Conservation (phyloP, 2,329 filamentous ascomycete genomes). For the Sphaerulina vaccinii region DNA sequence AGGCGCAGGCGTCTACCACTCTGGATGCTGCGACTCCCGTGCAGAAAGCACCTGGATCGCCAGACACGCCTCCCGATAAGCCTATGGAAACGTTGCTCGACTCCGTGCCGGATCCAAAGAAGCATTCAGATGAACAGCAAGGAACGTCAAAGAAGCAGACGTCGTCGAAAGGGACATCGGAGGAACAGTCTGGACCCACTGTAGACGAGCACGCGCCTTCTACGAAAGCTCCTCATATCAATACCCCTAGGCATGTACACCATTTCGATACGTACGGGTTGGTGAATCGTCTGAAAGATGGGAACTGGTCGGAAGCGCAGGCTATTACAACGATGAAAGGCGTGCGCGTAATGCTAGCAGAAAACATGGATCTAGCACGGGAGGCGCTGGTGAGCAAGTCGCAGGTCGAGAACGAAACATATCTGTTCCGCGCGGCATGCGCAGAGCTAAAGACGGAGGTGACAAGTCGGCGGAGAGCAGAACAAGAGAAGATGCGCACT, state of each 20-base stretch:
- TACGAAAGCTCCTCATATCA: conserved; percentile 53
- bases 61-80: conserved; percentile 24
- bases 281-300: conserved; percentile 71
- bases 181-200: conserved; percentile 27
- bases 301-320: conserved; percentile 71
- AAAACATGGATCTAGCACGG: conserved; percentile 79
- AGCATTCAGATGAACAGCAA: conserved; percentile 25
- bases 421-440: conserved; percentile 90
- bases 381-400: conserved; percentile 81
- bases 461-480: conserved; percentile 69
- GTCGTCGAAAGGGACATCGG: conserved; percentile 8
- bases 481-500: conserved; percentile 77
- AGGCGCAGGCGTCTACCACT: conserved; percentile 26
- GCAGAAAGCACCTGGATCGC: conserved; percentile 13
- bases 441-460: conserved; percentile 88
- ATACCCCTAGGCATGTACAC: conserved; percentile 79
- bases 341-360: conserved; percentile 70
- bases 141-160: conserved; percentile 19
- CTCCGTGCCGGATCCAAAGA: conserved; percentile 29
- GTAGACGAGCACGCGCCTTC: conserved; percentile 54
- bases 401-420: conserved; percentile 89
- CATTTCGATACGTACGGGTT: conserved; percentile 95
- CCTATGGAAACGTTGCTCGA: conserved; percentile 33
- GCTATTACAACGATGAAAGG: conserved; percentile 90
- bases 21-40: conserved; percentile 23